A percentile compares a stretch with the other conserved stretches of the same genome.
phyloP scores from a whole-genome alignment of 192 early-diverging fungal species.

The Rhizophagus sp. region DNA sequence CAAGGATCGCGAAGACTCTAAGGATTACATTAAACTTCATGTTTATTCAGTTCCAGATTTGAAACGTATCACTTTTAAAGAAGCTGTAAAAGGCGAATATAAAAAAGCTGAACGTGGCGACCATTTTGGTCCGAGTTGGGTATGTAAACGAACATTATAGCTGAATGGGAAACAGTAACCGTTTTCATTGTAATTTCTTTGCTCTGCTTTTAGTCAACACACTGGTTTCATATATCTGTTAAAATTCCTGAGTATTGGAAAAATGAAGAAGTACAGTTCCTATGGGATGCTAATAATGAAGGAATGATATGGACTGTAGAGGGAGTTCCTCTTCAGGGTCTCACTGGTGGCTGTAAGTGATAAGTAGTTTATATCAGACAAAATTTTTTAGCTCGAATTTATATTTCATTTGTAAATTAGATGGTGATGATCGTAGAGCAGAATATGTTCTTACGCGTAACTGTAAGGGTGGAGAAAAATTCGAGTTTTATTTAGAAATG shows the following conservation, averaged over 20 bases:
- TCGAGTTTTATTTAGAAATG: slow-evolving; percentile 85
- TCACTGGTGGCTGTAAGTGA: slow-evolving; percentile 81
- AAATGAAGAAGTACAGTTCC: slow-evolving; percentile 78
- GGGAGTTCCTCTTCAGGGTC: slow-evolving; percentile 82
- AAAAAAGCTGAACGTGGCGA: slow-evolving; percentile 69
- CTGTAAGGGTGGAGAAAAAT: slow-evolving; percentile 53
- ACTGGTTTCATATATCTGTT: slow-evolving; percentile 75
- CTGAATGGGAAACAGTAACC: background rate
- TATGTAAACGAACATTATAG: slow-evolving; percentile 15
- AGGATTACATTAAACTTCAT: slow-evolving; percentile 53
- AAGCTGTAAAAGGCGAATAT: slow-evolving; percentile 74
- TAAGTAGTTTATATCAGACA: background rate
- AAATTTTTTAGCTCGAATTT: slow-evolving; percentile 1
- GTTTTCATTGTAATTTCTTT: slow-evolving; percentile 4
- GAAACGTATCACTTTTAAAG: slow-evolving; percentile 70
- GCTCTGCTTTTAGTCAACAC: slow-evolving; percentile 56
- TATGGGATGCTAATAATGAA: slow-evolving; percentile 89
- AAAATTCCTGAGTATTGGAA: slow-evolving; percentile 67
- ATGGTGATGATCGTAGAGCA: slow-evolving; percentile 48
- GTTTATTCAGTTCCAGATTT: slow-evolving; percentile 72
- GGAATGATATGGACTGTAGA: slow-evolving; percentile 86
- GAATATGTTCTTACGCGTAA: slow-evolving; percentile 53
- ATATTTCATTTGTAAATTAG: slow-evolving; percentile 25
- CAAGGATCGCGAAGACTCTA: slow-evolving; percentile 45
- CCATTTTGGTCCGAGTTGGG: slow-evolving; percentile 85